These are phyloP conservation scores for Turritis glabra DNA, from an alignment of 345 rosid genomes.

Conservation along the genomic window DNA sequence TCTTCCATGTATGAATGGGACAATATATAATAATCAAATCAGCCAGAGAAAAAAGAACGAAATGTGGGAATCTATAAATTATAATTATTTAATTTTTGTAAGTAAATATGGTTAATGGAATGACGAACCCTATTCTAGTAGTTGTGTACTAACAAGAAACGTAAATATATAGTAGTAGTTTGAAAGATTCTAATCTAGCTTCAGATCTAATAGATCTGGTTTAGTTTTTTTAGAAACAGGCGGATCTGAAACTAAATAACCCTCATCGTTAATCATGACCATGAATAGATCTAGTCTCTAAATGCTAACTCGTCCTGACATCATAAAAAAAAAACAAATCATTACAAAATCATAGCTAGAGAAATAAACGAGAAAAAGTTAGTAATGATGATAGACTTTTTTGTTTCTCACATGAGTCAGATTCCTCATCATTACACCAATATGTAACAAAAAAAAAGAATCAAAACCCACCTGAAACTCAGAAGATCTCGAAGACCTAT, in stretches of 20 bases:
- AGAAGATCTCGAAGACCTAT: not conserved
- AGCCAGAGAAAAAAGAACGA: not conserved
- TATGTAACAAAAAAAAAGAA: conserved; percentile 29
- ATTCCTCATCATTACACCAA: conserved; percentile 62
- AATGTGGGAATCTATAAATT: not conserved
- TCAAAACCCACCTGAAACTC: conserved; percentile 1
- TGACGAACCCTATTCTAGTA: conserved; percentile 31
- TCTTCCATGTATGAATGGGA: no score
- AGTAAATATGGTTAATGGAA: not conserved
- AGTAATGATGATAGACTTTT: conserved; percentile 54
- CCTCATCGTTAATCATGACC: conserved; percentile 31
- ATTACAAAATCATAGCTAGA: conserved; percentile 38
- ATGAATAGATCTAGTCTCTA: conserved; percentile 7
- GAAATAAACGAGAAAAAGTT: conserved; percentile 27
- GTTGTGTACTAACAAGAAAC: conserved; percentile 20
- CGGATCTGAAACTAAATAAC: conserved; percentile 32
- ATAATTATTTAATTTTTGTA: no score
- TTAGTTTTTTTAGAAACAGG: conserved; percentile 3
- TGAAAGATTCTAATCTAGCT: conserved; percentile 31
- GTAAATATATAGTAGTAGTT: not conserved
- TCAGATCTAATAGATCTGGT: conserved; percentile 37
- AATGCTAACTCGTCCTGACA: conserved; percentile 25
- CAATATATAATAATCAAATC: no score
- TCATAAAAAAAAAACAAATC: conserved; percentile 35
- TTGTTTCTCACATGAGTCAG: conserved; percentile 44